A percentile compares a stretch with the other conserved stretches of the same genome.
Conservation (phyloP, 331 rosid species). For the Rosa hybrid region DNA sequence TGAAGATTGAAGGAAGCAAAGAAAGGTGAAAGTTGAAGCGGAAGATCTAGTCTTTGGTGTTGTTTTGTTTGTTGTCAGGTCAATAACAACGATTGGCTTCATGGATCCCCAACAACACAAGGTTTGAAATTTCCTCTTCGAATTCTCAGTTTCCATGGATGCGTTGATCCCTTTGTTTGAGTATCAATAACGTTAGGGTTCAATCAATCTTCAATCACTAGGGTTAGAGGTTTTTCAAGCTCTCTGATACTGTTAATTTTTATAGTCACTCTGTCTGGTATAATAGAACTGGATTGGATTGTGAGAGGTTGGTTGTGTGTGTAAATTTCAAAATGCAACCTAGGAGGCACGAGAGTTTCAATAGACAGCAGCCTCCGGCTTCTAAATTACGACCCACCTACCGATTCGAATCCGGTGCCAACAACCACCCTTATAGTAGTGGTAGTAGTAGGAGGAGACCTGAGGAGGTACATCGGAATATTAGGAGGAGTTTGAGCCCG, state of each 20-base stretch:
- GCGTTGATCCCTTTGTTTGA: not conserved
- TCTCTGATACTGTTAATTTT: not conserved
- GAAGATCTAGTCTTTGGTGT: not conserved
- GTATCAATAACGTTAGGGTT: not conserved
- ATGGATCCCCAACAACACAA: conserved; percentile 27
- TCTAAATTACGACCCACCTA: conserved; percentile 41
- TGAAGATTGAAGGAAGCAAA: too few relatives aligned
- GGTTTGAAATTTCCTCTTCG: conserved; percentile 29
- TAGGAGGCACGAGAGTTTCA: conserved; percentile 54
- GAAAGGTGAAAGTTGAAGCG: too few relatives aligned
- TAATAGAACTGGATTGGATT: not conserved
- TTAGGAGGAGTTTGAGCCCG: conserved; percentile 64
- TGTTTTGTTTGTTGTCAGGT: not conserved
- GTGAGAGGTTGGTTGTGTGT: not conserved
- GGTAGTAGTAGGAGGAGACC: conserved; percentile 23
- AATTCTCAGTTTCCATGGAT: conserved; percentile 12
- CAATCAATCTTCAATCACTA: not conserved
- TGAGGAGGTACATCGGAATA: conserved; percentile 48
- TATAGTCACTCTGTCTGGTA: not conserved
- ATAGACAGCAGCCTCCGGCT: conserved; percentile 34
- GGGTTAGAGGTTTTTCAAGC: not conserved
- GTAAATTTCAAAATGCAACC: conserved; percentile 44
- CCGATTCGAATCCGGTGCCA: conserved; percentile 35
- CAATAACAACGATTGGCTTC: too few relatives aligned
- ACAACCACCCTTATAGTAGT: conserved; percentile 33